phyloP scores from a whole-genome alignment of 129 eudicot species.

The Arctium lappa region DNA sequence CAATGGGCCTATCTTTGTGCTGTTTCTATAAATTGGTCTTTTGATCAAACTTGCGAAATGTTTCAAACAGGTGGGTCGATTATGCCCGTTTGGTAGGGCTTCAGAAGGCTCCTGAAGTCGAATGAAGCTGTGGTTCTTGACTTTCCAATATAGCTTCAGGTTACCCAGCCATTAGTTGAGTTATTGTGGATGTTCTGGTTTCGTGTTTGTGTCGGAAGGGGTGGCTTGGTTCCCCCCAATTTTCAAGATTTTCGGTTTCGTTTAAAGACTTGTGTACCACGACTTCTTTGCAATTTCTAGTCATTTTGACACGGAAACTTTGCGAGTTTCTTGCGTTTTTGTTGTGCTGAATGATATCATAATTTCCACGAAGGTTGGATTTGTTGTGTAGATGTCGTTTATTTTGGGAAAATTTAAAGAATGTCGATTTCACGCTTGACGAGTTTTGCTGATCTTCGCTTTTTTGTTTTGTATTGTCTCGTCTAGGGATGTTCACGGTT shows the following conservation, averaged over 20 bases:
- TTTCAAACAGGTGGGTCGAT: constrained; percentile 85
- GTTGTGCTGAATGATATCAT: not conserved
- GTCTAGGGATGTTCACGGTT: too few species aligned
- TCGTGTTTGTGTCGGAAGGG: not conserved
- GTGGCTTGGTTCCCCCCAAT: constrained; percentile 12
- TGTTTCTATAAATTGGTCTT: not conserved
- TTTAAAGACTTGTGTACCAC: not conserved
- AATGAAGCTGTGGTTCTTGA: constrained; percentile 21
- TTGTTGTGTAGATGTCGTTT: not conserved
- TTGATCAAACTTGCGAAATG: not conserved
- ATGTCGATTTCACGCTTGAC: not conserved
- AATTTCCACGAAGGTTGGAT: not conserved
- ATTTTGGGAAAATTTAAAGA: not conserved
- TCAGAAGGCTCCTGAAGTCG: constrained; percentile 65
- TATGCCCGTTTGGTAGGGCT: constrained; percentile 89
- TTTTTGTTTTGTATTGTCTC: too few species aligned
- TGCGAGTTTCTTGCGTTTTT: constrained; percentile 9
- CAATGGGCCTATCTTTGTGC: not conserved
- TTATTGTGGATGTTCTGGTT: not conserved
- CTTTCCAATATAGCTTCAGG: constrained; percentile 13
- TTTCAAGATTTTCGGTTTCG: constrained; percentile 19
- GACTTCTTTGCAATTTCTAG: not conserved
- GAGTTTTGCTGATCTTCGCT: too few species aligned
- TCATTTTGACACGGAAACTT: constrained; percentile 2
- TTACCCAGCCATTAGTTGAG: constrained; percentile 16